Evolutionary conservation across 192 early-diverging fungal genomes (phyloP), one percentile per base, ranked within the genome.

Genomic region (Entophlyctis luteolus): DNA sequence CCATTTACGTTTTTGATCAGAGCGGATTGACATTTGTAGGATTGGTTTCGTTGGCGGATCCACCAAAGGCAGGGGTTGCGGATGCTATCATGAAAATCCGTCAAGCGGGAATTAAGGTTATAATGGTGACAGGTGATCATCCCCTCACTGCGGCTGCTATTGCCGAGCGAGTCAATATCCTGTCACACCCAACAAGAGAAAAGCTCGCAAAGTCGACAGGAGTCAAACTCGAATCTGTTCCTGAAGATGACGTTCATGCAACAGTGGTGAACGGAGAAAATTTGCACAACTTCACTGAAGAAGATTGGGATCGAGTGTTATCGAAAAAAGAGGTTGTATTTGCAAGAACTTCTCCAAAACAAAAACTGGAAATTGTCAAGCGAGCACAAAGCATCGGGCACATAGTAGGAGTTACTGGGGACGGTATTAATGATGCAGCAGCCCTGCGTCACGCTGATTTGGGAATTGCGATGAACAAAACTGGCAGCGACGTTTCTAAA

Each of bases 91-190:
- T 88, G 22, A 79, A 82, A 14, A 92, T 92, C 71, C 85, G 90
- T 33, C 63, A 71, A 27, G 96, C 96, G 1, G 96, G 96, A 45
- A 94, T 98, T 70, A 89, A 93, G 72, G 91, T 95, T 32, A 83
- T 96, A 67, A 96, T 98, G 93, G 86, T 98, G 14, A 98, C 96
- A 22, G 95, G 93, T 70, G 95, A 98, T 76, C 90, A 95, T 67
- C 91, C 93, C 55, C 81, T 94, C 60, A 98, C 95, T 1, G 95
- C 93, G n/a, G 93, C 92, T 67, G 92, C 90, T 3, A 91, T 97
- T 58, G 92, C 84, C 4, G 84, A 88, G 62, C 89, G 90, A 71
- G 91, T 94, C 71, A 94, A 94, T 76, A 73, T 96, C 33, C 48
- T 69, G 4, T 56, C 71, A 8, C 35, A 34, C 28, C 48, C 45